A percentile compares a stretch with the other conserved stretches of the same genome.
phyloP scores from a whole-genome alignment of 73 alveolate species.

The Paramecium biaurelia region DNA sequence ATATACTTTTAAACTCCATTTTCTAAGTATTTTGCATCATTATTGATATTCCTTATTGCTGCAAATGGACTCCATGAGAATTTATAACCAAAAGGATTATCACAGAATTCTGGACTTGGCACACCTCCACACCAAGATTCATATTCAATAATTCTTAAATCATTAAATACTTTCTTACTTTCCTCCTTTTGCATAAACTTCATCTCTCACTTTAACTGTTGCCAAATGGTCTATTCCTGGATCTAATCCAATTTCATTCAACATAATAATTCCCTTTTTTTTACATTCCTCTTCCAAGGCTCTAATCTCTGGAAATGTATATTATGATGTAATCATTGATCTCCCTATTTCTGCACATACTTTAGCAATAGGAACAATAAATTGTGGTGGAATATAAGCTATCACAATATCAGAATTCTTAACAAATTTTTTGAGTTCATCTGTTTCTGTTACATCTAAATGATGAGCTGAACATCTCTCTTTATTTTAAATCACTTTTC shows the following conservation, averaged over 20 bases:
- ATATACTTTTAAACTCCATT: constrained; percentile 67
- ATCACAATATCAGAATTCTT: constrained; percentile 70
- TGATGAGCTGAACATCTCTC: constrained; percentile 63
- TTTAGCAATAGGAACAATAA: constrained; percentile 71
- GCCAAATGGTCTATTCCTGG: constrained; percentile 89
- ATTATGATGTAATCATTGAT: constrained; percentile 76
- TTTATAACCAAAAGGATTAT: constrained; percentile 85
- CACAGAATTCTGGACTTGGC: constrained; percentile 84
- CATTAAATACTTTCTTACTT: constrained; percentile 44
- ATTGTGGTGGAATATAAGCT: constrained; percentile 82
- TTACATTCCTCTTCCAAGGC: constrained; percentile 71
- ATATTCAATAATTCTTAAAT: constrained; percentile 67
- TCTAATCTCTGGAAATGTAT: constrained; percentile 75
- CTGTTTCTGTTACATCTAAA: constrained; percentile 71
- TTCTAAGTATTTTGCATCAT: constrained; percentile 74
- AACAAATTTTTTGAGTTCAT: constrained; percentile 64
- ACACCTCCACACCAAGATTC: constrained; percentile 92
- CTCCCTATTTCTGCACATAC: constrained; percentile 69
- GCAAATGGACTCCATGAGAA: constrained; percentile 89
- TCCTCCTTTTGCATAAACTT: constrained; percentile 74
- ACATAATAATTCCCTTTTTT: constrained; percentile 71
- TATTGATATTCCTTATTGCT: constrained; percentile 75
- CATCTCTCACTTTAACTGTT: constrained; percentile 79
- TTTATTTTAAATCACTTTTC: constrained; percentile 60
- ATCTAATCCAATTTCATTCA: constrained; percentile 82